These are phyloP conservation scores for Bruguiera parviflora DNA, from an alignment of 345 rosid genomes.

Conservation along the genomic window DNA sequence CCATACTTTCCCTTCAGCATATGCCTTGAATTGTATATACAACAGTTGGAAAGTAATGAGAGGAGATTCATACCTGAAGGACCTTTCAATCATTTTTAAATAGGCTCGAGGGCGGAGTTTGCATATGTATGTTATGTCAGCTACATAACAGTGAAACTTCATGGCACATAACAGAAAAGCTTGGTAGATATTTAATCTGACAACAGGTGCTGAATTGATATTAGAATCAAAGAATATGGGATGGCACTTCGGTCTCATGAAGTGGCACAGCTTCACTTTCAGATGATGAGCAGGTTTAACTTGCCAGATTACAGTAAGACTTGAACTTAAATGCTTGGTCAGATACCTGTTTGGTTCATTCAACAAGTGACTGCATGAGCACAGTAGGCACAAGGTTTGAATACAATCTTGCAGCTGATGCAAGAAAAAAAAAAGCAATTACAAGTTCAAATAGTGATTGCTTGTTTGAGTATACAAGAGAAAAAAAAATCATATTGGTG, in stretches of 20 bases:
- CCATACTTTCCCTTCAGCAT: not conserved
- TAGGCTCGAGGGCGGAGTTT: slow-evolving; percentile 32
- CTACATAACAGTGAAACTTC: slow-evolving; percentile 70
- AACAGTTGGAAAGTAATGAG: not conserved
- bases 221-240: slow-evolving; percentile 73
- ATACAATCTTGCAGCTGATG: not conserved
- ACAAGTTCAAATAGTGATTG: not conserved
- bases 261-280: slow-evolving; percentile 43
- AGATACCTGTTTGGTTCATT: slow-evolving; percentile 51
- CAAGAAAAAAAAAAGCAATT: not conserved
- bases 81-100: slow-evolving; percentile 39
- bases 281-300: slow-evolving; percentile 44
- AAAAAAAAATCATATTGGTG: not conserved
- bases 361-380: not conserved
- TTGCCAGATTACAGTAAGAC: slow-evolving; percentile 62
- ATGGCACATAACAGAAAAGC: slow-evolving; percentile 70
- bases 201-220: slow-evolving; percentile 61
- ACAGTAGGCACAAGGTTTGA: not conserved
- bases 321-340: slow-evolving; percentile 54
- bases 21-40: not conserved
- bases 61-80: slow-evolving; percentile 47
- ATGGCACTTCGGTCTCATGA: slow-evolving; percentile 72
- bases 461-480: too few species aligned
- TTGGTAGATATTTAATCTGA: slow-evolving; percentile 80
- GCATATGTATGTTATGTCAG: slow-evolving; percentile 52